phyloP scores from a whole-genome alignment of 139 green algal species.

The Spirogloea muscicola region DNA sequence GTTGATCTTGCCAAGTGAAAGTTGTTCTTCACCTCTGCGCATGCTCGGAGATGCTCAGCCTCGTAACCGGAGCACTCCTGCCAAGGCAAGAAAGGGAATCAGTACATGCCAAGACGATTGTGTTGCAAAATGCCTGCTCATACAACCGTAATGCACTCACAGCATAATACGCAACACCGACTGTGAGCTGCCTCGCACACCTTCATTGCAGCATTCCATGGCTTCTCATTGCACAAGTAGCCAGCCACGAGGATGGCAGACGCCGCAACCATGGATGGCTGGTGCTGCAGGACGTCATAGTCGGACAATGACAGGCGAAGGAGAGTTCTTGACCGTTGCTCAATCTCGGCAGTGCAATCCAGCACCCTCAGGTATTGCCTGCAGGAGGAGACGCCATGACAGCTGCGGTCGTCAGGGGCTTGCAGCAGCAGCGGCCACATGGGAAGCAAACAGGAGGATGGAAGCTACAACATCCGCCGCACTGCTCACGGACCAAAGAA shows the following conservation, averaged over 20 bases:
- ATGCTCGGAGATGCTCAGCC: too few relatives aligned
- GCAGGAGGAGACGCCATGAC: not conserved
- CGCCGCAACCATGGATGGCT: constrained; percentile 20
- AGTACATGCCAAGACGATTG: too few relatives aligned
- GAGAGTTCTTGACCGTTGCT: constrained; percentile 9
- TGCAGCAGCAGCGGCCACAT: not conserved
- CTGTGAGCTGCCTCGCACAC: too few relatives aligned
- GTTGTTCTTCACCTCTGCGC: too few relatives aligned
- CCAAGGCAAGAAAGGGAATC: too few relatives aligned
- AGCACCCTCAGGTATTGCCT: constrained; percentile 18
- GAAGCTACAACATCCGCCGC: not conserved
- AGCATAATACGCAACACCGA: too few relatives aligned
- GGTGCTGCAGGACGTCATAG: constrained; percentile 22
- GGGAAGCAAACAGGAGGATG: not conserved
- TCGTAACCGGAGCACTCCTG: too few relatives aligned
- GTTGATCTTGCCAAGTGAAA: too few relatives aligned
- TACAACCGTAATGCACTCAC: too few relatives aligned
- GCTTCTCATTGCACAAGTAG: too few relatives aligned
- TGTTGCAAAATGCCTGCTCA: too few relatives aligned
- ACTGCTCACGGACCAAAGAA: constrained; percentile 23
- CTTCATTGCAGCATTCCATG: too few relatives aligned
- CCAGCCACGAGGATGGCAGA: constrained; percentile 15
- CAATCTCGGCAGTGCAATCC: not conserved
- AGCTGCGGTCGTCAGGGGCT: not conserved
- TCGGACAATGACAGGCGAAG: constrained; percentile 16